Base-by-base conservation (phyloP, 106 monocot species). In the Acorus calamus region DNA sequence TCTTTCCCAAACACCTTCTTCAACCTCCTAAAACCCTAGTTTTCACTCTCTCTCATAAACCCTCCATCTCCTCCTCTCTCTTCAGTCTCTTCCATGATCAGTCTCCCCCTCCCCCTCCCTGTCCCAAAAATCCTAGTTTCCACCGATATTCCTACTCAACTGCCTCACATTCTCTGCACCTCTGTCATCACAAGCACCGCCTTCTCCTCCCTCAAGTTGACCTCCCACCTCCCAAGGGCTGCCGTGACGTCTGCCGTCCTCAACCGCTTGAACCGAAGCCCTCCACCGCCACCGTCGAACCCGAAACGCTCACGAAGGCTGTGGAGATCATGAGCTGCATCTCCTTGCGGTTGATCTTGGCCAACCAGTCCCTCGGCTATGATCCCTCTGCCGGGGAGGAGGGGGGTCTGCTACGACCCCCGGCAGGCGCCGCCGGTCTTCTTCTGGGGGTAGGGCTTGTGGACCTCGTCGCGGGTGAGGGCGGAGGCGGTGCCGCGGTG, bases 311-410 rank as follows among this genome's bases (percentile, higher is more conserved):
- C 54, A 87, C 73, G 53, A 94, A 74, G 63, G 94, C 94, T 8
- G 94, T 94, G 57, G 94, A 94, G 13, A 94, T 60, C 47, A 90
- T 82, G 48, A 94, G 78, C 42, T 78, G 81, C 80, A 84, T 89
- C 87, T 94, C 94, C 87, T 90, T 94, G 77, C 94, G 86, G 80
- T 94, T 94, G 71, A 96, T 96, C 74, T 96, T 96, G 71, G 83
- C 74, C 84, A 71, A 73, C 94, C 94, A 96, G 72, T 96, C 94
- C 56, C 79, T 79, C 43, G 94, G 94, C 66, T 87, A 90, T 49
- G 77, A 96, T 84, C n/a, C 94, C 94, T 3, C 94, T 90, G 7
- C 90, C 94, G 50, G 87, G 94, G 4, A 89, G 90, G 56, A 96
- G 90, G 4, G 89, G 90, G 56, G 90, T 90, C 8, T 90, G 78